Conservation (phyloP, 2,329 filamentous ascomycete genomes). For the Alternaria metachromatica region DNA sequence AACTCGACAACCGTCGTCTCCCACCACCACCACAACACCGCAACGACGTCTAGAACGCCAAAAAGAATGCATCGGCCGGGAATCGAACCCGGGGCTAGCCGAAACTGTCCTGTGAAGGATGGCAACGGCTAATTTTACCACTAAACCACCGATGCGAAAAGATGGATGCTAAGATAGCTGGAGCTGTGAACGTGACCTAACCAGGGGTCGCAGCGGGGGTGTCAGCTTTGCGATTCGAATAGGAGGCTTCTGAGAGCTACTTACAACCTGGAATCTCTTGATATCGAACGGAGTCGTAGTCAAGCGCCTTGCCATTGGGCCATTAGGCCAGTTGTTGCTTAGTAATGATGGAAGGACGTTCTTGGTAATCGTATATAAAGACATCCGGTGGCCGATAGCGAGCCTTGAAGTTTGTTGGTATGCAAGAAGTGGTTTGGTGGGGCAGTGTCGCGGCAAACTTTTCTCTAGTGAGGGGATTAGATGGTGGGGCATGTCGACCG, state of each 20-base stretch:
- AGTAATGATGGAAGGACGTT: not conserved
- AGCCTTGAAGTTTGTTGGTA: not conserved
- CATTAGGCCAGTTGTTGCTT: slow-evolving; percentile 40
- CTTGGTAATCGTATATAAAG: rapidly evolving
- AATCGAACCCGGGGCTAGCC: slow-evolving; percentile 42
- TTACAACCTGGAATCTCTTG: slow-evolving; percentile 41
- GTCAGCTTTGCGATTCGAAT: not conserved
- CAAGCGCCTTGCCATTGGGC: slow-evolving; percentile 65
- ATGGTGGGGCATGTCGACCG: not conserved
- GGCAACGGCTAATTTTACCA: slow-evolving; percentile 43
- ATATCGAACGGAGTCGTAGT: slow-evolving; percentile 53
- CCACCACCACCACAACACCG: not conserved
- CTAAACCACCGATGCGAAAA: slow-evolving; percentile 38
- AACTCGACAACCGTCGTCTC: not conserved
- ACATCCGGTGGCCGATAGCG: rapidly evolving
- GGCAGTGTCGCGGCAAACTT: not conserved
- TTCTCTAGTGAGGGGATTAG: not conserved
- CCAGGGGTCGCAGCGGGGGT: slow-evolving; percentile 5
- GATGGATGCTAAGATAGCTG: not conserved
- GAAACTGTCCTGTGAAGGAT: slow-evolving; percentile 20
- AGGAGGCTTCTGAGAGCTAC: not conserved
- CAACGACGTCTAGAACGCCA: not conserved
- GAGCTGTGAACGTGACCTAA: slow-evolving; percentile 7
- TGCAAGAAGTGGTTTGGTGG: not conserved
- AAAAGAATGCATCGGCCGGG: slow-evolving; percentile 30